Base-by-base conservation (phyloP, 2,329 filamentous ascomycete species). In the Chaetomiaceae sp. region DNA sequence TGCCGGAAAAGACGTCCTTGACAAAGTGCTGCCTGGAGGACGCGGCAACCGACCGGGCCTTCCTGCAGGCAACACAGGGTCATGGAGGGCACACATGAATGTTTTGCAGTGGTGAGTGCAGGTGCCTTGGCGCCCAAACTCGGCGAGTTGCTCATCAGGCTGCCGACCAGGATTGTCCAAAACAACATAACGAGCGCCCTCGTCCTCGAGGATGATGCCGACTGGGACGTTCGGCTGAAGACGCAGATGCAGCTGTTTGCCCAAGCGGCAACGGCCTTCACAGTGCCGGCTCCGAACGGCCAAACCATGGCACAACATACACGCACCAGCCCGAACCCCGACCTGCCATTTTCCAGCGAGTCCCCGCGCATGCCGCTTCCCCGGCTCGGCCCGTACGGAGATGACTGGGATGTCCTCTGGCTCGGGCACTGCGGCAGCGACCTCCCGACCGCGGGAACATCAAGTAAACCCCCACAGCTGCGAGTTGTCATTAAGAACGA, bases 191-290 rank as follows among this genome's bases (percentile, higher is more conserved):
- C 67, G 1, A 74, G 72, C 1, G 76, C 74, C 0, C 63, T 81
- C 2, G 74, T 81, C 23, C 60, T 81, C 21, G 78, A 82, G 58
- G 78, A 81, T 57, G 78, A 81, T 50, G 69, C 72, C 17, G 78
- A 82, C 63, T 82, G 78, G 78, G 78, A 81, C 50, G 62, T 80
- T 12, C 65, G 69, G 0, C 61, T 81, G 20, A 74, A 74, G 27
- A 45, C 63, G 0, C 78, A 82, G 57, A 68, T 81, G 14, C 65
- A 59, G 23, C 55, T 65, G 40, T 70, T 74, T 33, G 69, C 73
- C 1, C 56, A 60, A 16, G 68, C 70, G 0, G 63, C 66, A 3
- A 64, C 62, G 13, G 64, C 63, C 0, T 67, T 70, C 23, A 63
- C 60, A 2, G 68, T 71, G 45, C 67, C 68, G 4, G 25, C 25